Percentiles rank a stretch among this genome's conserved stretches.
phyloP scores from a whole-genome alignment of 2,329 filamentous ascomycete species.

The Macrophomina phaseolina region DNA sequence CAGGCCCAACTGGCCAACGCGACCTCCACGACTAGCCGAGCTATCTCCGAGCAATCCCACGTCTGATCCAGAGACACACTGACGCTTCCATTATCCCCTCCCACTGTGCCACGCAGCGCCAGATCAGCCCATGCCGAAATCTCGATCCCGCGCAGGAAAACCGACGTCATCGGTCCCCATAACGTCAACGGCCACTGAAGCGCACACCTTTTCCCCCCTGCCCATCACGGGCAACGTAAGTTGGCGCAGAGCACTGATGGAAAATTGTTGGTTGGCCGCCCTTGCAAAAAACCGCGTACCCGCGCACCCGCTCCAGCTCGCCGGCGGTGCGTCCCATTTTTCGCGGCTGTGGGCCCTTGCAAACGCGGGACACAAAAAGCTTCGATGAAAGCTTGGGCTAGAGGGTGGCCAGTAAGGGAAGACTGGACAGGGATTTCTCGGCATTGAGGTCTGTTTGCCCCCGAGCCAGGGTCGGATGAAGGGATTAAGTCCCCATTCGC shows the following conservation, averaged over 20 bases:
- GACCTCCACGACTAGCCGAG: neutral
- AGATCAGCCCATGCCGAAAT: neutral
- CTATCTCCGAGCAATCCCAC: constrained; percentile 12
- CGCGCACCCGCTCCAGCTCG: no score
- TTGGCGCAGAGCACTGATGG: neutral
- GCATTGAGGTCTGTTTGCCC: neutral
- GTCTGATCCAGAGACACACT: neutral
- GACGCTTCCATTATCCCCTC: neutral
- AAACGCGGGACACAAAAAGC: no score
- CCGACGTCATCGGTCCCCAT: neutral
- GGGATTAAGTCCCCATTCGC: neutral
- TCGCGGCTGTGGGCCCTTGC: no score
- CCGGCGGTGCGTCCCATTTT: no score
- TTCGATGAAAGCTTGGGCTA: neutral
- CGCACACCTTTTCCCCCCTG: no score
- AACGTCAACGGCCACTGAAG: neutral
- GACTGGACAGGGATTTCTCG: neutral
- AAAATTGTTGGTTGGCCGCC: no score
- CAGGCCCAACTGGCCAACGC: no score
- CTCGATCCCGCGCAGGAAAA: neutral
- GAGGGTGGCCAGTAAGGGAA: neutral
- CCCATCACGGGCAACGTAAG: no score
- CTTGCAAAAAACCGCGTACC: no score
- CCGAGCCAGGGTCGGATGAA: neutral
- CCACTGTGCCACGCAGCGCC: neutral